These are phyloP conservation scores for Karstenula rhodostoma DNA, from an alignment of 2,329 filamentous ascomycete genomes.

Conservation along the genomic window DNA sequence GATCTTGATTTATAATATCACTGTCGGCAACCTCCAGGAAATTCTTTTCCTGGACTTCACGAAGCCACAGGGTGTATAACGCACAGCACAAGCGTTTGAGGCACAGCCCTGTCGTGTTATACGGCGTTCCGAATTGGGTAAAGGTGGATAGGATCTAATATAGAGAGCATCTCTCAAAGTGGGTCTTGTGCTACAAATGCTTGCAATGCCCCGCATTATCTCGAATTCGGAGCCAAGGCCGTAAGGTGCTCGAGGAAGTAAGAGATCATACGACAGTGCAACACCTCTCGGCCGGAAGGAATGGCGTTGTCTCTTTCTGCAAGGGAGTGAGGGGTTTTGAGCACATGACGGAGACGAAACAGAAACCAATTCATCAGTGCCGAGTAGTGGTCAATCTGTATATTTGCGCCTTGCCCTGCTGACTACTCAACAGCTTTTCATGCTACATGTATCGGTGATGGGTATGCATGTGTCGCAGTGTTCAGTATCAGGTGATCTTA, in stretches of 20 bases:
- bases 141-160: constrained; percentile 6
- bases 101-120: constrained; percentile 6
- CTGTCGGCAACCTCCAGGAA: not conserved
- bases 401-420: not conserved
- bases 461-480: constrained; percentile 2
- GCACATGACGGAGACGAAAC: not conserved
- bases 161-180: constrained; percentile 10
- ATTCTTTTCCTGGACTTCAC: not conserved
- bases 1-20: not conserved
- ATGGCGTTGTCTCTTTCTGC: constrained; percentile 9
- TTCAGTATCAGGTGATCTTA: constrained; percentile 1
- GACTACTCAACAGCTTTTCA: not conserved
- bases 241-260: not conserved
- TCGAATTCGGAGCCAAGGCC: constrained; percentile 19
- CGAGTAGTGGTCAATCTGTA: not conserved
- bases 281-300: not conserved
- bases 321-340: not conserved
- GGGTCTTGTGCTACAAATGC: not conserved
- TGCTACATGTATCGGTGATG: constrained; percentile 1
- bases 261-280: constrained; percentile 18
- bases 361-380: not conserved
- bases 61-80: constrained; percentile 1
- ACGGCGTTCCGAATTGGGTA: not conserved
- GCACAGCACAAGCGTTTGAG: not conserved
- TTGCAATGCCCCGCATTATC: constrained; percentile 20